phyloP scores from a whole-genome alignment of 495 filamentous ascomycete genomes.

The Aspergillus campestris region DNA sequence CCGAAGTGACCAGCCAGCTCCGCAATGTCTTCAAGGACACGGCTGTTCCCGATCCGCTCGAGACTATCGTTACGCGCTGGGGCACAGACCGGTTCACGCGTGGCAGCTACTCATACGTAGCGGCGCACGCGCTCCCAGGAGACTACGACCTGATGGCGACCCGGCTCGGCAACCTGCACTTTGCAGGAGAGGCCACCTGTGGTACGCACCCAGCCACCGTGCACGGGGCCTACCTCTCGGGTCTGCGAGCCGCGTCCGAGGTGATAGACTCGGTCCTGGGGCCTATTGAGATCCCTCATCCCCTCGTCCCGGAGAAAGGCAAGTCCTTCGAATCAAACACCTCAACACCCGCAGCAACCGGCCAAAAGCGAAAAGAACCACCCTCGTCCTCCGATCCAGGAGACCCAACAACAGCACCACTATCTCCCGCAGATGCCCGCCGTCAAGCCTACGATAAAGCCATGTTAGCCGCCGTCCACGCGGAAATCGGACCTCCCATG shows the following conservation, averaged over 20 bases:
- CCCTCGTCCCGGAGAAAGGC: conserved; percentile 61
- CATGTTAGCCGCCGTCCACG: conserved; percentile 59
- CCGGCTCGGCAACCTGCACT: conserved; percentile 79
- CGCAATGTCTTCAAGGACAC: conserved; percentile 53
- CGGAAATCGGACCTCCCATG: conserved; percentile 64
- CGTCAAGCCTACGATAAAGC: conserved; percentile 63
- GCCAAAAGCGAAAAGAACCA: conserved; percentile 14
- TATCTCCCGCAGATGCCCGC: conserved; percentile 41
- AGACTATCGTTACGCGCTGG: conserved; percentile 94
- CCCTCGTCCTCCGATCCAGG: not conserved
- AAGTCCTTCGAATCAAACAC: conserved; percentile 25
- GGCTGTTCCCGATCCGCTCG: conserved; percentile 63
- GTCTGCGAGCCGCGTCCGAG: conserved; percentile 79
- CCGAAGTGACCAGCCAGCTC: conserved; percentile 71
- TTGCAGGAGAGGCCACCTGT: conserved; percentile 93
- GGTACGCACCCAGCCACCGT: conserved; percentile 94
- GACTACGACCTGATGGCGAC: conserved; percentile 94
- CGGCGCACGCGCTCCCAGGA: conserved; percentile 64
- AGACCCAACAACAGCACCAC: conserved; percentile 8
- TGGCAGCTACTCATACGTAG: conserved; percentile 91
- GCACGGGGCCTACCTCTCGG: conserved; percentile 92
- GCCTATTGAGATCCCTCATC: conserved; percentile 65
- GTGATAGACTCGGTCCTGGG: conserved; percentile 71
- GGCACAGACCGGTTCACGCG: conserved; percentile 77
- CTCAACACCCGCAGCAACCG: conserved; percentile 13